Evolutionary conservation across 139 green algal genomes (phyloP), one percentile per base, ranked within the genome.

Genomic region (Coelastrella sp.): DNA sequence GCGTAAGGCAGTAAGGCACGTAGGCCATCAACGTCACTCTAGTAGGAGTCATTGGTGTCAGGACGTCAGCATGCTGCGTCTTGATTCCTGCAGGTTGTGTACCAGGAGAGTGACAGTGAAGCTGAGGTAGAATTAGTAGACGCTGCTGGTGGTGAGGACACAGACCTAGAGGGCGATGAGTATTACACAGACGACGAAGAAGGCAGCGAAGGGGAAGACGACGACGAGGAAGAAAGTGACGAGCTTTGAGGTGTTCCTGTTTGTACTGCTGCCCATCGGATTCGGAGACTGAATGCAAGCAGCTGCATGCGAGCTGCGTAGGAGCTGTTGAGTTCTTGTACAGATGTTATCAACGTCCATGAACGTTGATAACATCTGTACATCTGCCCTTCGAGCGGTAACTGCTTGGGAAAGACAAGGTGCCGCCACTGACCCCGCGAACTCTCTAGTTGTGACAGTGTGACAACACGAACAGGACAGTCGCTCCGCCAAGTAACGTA

Each of bases 61-160:
- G 32, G 32, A 47, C 32, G 32, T 47, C 32, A 47, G 32, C 16
- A 10, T 76, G 13, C 14, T 75, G 68, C 17, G n/a, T 14, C 17
- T 76, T 76, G 5, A 5, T n/a, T 22, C 22, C 4, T 57, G 23
- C 80, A 79, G 76, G 88, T 88, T 13, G 90, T 90, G 23, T 90
- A 92, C 23, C 75, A 89, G 19, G 90, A 93, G 61, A 87, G 84
- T 56, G 58, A 86, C 57, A 91, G 90, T 61, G 90, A 93, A 47
- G 90, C 82, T 11, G 86, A 93, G 80, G 80, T 87, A 7, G 90
- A 92, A 73, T 47, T 87, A 22, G 90, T 90, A 4, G 90, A 93
- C 81, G 90, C 73, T 59, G 88, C 79, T 73, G 89, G 58, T 23
- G 73, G 23, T 59, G n/a, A 65, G 7, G 85, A 81, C 68, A 73